Percentiles rank a stretch among this genome's conserved stretches.
These are phyloP conservation scores for Isochrysis galbana DNA, from an alignment of 78 protist species.

Conservation along the genomic window DNA sequence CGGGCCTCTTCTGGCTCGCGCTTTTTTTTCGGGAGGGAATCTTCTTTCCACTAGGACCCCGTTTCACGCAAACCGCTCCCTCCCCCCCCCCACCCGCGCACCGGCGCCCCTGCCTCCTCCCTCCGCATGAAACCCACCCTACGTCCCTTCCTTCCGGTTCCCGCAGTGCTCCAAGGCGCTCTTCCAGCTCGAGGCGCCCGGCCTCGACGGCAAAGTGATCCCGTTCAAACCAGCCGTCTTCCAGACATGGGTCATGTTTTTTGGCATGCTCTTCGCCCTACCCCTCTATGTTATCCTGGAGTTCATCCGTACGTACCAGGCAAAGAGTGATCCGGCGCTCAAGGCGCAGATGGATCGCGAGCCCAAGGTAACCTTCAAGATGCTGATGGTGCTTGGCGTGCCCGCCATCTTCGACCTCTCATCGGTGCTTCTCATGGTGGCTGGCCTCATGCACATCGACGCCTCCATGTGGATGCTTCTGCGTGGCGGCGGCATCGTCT, in stretches of 20 bases:
- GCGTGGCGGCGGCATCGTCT: constrained; percentile 30
- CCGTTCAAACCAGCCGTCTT: not conserved
- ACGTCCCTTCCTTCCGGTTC: no score
- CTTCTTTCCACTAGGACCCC: no score
- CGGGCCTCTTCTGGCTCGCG: no score
- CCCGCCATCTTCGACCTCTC: not conserved
- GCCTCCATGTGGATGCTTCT: constrained; percentile 10
- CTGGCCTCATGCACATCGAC: not conserved
- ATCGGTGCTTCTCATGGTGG: not conserved
- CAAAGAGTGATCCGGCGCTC: not conserved
- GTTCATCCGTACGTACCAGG: not conserved
- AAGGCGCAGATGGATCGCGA: no score
- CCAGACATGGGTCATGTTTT: constrained; percentile 4
- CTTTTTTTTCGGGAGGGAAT: no score
- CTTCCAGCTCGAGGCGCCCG: not conserved
- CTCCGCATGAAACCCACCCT: no score
- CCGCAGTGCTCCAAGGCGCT: not conserved
- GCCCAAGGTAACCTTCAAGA: not conserved
- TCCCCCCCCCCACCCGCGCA: no score
- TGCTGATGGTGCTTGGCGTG: not conserved
- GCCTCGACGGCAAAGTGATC: not conserved
- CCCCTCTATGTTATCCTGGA: not conserved
- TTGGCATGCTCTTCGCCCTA: constrained; percentile 15
- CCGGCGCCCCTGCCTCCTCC: no score
- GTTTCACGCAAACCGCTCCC: no score